Base-by-base conservation (phyloP, 2,329 filamentous ascomycete genomes). In the Coniella vitis region DNA sequence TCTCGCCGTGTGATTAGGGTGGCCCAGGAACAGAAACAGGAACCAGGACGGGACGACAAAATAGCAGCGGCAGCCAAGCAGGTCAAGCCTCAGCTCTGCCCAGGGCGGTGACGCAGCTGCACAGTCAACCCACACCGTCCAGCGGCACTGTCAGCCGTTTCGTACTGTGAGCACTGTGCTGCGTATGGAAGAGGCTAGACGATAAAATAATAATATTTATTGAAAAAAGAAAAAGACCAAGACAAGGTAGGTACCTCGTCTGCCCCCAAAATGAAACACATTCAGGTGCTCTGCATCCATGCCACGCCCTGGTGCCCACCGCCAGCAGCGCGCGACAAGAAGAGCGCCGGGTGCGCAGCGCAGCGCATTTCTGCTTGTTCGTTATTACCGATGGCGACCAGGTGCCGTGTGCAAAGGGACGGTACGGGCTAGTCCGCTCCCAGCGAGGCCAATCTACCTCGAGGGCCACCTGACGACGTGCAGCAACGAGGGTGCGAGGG, bases 1-100 rank as follows among this genome's bases (percentile, higher is more conserved):
- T 39, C 37, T 16, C 47, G 38, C 51, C 39, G 47, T 29, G 25
- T 53, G 32, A 48, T 50, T 46, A 31, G 51, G 20, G 47, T 39
- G 50, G 43, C n/a, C 21, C 43, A 50, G 51, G 51, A 50, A 53
- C 47, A 47, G 46, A 29, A 48, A 50, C 44, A 39, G 49, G 49
- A 50, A 53, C 49, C 46, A 29, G 29, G 16, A 42, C 12, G 34
- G 41, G 21, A 48, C 47, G 39, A 51, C 17, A 34, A 31, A 49
- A 50, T 50, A 41, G 50, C 36, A 50, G 29, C n/a, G n/a, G n/a
- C 19, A 17, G 29, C n/a, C 41, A 48, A 38, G 41, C 45, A 48
- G 49, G 31, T 10, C 21, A 29, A 16, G n/a, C 14, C 20, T n/a
- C 21, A 40, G 21, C 38, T 16, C 8, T n/a, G 20, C 2, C 38